Base-by-base conservation (phyloP, 1,139 yeast genomes). In the Geotrichum histeridarum region DNA sequence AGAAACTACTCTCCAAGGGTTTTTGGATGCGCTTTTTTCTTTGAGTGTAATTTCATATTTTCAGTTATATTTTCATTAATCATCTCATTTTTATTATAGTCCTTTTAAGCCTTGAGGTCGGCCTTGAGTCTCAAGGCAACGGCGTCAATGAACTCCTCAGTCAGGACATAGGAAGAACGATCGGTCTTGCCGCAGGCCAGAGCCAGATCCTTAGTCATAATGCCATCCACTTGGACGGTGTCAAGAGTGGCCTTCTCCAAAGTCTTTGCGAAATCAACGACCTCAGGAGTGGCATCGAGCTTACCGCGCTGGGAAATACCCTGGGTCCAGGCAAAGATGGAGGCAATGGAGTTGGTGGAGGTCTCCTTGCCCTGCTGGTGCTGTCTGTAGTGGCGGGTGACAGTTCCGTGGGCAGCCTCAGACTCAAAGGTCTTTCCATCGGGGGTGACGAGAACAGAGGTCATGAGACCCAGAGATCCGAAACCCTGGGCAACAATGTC, bases 331-430 rank as follows among this genome's bases (percentile, higher is more conserved):
- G 98, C 98, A 66, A 84, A 91, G 65, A 91, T 91, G 32, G 96
- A 89, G n/a, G 98, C 98, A 73, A 91, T 91, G 44, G 97, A 90
- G 76, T 91, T 91, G 61, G 98, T 91, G n/a, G 96, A 89, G 36
- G 98, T 91, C 75, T 90, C 96, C 72, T 89, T 86, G 64, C 97
- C 97, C 73, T 85, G 86, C 74, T 91, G 97, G 72, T 88, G 87
- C 73, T 85, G 94, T 76, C 97, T 84, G 77, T 78, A 91, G 71
- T 91, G 98, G 75, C 98, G 86, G 57, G 97, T 91, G 62, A 91
- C 97, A 43, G 98, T 91, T 57, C 97, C 98, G 71, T 91, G 97
- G 31, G 98, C 97, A 59, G 97, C 97, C 74, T 91, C 98, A 57
- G 94, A 79, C 77, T 91, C 97, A 70, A 89, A 90, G 33, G 96